Base-by-base conservation (phyloP, 306 rosid genomes). In the Alnus glutinosa region DNA sequence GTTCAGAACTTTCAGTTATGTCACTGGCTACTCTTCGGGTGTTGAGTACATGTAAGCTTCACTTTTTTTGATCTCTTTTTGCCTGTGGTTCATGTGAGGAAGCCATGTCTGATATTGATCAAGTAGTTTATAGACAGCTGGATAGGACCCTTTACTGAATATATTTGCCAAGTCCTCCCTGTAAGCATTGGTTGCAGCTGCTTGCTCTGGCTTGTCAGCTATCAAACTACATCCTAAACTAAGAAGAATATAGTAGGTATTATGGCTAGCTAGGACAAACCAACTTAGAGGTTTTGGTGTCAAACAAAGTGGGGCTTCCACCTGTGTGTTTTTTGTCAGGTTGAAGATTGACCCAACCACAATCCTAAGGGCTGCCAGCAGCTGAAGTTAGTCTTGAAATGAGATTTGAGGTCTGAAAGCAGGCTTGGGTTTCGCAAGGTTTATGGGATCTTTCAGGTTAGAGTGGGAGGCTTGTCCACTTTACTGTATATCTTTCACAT, bases 1-100 rank as follows among this genome's bases (percentile, higher is more conserved):
- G 72, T 68, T 68, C 14, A 68, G 49, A 68, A 42, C 50, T 68
- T 42, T 68, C 51, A 68, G 9, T 42, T 42, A 39, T 28, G n/a
- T 7, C 47, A 4, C 28, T 68, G 50, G 72, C 51, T 18, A 42
- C 49, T 9, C 7, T 15, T 42, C 12, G 4, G 49, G 51, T 42
- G 15, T 2, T 42, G 51, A 18, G 13, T 42, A 4, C 72, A 68
- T 68, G 52, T 68, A 68, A 68, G 72, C 51, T 68, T 68, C 50
- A 4, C 32, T 42, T 42, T 42, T 68, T 18, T 39, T 0, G 28
- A 18, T 63, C 34, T 42, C 34, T 5, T 68, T 18, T 39, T 63
- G 52, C 51, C 9, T 42, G 7, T 68, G 50, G 16, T 68, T 42
- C 71, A 37, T 0, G 71, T 36, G 46, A 34, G 14, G 42, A 13